Conservation (phyloP, 164 flowering plant genomes). For the Cinnamomum chago region DNA sequence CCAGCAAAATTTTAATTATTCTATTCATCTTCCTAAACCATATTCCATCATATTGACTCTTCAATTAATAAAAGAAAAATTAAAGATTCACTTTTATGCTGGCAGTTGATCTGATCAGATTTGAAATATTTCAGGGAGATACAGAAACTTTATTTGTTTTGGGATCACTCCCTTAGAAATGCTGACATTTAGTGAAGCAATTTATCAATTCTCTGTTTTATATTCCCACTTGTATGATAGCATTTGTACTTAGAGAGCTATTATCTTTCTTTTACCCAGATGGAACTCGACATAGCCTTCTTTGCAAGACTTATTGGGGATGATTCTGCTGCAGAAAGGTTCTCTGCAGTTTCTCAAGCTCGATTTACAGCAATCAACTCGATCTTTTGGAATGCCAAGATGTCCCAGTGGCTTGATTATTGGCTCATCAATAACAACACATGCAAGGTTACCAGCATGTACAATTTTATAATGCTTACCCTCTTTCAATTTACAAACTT, state of each 20-base stretch:
- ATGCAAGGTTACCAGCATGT: constrained; percentile 28
- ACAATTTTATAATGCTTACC: not conserved
- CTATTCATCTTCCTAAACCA: too few relatives aligned
- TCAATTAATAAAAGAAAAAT: too few relatives aligned
- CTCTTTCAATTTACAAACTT: not conserved
- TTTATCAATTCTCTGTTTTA: not conserved
- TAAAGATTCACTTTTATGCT: not conserved
- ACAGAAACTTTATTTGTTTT: not conserved
- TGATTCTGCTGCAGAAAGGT: constrained; percentile 22
- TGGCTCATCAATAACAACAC: constrained; percentile 40
- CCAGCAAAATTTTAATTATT: not conserved
- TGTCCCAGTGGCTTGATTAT: constrained; percentile 89
- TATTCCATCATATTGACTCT: not conserved
- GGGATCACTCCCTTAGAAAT: not conserved
- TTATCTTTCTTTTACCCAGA: constrained; percentile 35
- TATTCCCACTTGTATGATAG: not conserved
- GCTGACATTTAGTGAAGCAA: not conserved
- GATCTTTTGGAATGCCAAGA: constrained; percentile 69
- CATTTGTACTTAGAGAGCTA: not conserved
- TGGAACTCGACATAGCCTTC: constrained; percentile 82
- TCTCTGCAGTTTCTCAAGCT: constrained; percentile 47
- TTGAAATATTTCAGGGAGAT: not conserved
- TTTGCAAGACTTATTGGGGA: constrained; percentile 57
- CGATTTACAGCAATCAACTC: constrained; percentile 51
- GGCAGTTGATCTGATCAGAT: not conserved